Percentiles rank a stretch among this genome's conserved stretches.
Conservation (phyloP, 164 flowering plant species). For the Vitis cinerea region DNA sequence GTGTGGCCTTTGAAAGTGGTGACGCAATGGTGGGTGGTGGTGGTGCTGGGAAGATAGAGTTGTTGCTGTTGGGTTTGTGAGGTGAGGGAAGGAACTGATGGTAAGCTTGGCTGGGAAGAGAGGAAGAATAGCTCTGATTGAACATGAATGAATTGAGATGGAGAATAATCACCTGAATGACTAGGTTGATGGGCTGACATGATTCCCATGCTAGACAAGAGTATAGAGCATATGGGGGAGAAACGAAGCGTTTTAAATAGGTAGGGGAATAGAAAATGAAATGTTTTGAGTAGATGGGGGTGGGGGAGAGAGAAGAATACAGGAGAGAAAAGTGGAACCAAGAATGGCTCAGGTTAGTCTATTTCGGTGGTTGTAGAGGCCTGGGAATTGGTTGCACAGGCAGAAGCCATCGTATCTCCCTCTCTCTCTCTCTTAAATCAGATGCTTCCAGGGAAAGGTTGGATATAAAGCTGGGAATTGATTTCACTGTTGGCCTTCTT, state of each 20-base stretch:
- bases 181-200: constrained; percentile 11
- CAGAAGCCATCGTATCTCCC: background rate
- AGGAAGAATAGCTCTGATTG: background rate
- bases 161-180: constrained; percentile 8
- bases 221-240: background rate
- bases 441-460: background rate
- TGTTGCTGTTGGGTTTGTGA: constrained; percentile 4
- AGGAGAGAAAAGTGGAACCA: background rate
- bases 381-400: background rate
- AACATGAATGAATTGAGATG: background rate
- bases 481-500: background rate
- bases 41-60: background rate
- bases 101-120: constrained; percentile 21
- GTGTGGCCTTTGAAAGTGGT: constrained; percentile 45
- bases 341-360: constrained; percentile 1
- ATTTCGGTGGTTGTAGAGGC: background rate
- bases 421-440: too few relatives aligned
- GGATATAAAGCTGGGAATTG: background rate
- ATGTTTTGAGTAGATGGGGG: background rate
- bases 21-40: constrained; percentile 34
- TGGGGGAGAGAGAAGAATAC: background rate
- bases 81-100: constrained; percentile 23
- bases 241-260: constrained; percentile 3
- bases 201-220: constrained; percentile 11
- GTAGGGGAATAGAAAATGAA: background rate